Conservation (phyloP, 805 yeast species). For the Candida peoriensis region DNA sequence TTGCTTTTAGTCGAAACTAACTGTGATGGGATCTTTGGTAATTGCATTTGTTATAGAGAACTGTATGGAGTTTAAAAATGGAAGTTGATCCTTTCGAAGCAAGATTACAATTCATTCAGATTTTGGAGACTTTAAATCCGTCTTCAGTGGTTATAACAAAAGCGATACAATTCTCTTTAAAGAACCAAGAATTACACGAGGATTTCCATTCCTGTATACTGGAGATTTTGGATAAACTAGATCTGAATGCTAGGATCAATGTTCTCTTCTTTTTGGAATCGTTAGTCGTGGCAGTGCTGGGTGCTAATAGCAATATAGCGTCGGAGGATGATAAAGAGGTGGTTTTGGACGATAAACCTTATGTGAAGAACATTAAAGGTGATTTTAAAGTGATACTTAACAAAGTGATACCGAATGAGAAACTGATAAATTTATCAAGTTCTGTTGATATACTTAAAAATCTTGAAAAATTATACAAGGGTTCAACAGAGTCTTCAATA, state of each 20-base stretch:
- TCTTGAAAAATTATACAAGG: slow-evolving; percentile 10
- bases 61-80: too few species aligned
- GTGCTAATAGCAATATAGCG: neutral
- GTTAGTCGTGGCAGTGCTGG: slow-evolving; percentile 36
- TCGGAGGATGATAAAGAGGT: neutral
- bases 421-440: slow-evolving; percentile 16
- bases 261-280: slow-evolving; percentile 67
- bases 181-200: slow-evolving; percentile 55
- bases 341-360: slow-evolving; percentile 14
- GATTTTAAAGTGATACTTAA: slow-evolving; percentile 31
- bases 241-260: slow-evolving; percentile 59
- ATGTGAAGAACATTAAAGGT: slow-evolving; percentile 22
- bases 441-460: slow-evolving; percentile 15
- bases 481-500: neutral
- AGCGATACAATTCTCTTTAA: slow-evolving; percentile 38
- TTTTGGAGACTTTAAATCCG: slow-evolving; percentile 61
- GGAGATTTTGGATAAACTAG: slow-evolving; percentile 48
- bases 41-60: too few species aligned
- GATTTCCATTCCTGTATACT: slow-evolving; percentile 64
- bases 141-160: slow-evolving; percentile 42
- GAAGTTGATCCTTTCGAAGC: slow-evolving; percentile 88
- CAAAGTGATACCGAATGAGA: slow-evolving; percentile 31
- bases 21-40: too few species aligned
- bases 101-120: slow-evolving; percentile 65
- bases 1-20: too few species aligned